Evolutionary conservation across 2,329 filamentous ascomycete genomes (phyloP).

Genomic region (Fusarium newnesense): DNA sequence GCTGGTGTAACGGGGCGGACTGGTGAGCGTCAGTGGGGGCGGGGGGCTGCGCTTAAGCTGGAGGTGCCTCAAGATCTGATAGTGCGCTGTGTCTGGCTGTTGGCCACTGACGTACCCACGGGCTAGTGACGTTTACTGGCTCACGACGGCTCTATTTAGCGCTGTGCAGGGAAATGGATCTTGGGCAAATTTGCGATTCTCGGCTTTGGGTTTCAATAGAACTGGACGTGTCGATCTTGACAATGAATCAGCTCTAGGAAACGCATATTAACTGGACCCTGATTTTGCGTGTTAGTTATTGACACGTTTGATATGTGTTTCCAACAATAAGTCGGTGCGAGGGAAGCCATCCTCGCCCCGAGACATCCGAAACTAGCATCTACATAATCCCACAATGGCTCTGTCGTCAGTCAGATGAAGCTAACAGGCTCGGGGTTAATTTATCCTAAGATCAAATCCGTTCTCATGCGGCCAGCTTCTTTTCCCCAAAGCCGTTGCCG

Average conservation of each 20-base stretch:
- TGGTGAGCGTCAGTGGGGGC: conserved; percentile 31
- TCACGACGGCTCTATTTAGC: conserved; percentile 21
- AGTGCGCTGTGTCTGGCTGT: conserved; percentile 10
- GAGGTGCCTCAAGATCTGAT: conserved; percentile 13
- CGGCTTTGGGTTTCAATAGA: conserved; percentile 3
- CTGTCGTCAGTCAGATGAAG: neutral
- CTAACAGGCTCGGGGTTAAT: conserved; percentile 1
- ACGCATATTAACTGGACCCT: neutral
- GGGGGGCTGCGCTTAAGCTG: conserved; percentile 31
- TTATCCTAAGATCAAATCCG: conserved; percentile 1
- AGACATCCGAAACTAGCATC: conserved; percentile 19
- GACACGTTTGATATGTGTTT: neutral
- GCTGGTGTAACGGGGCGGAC: conserved; percentile 9
- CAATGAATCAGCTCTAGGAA: conserved; percentile 1
- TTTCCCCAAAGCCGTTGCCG: neutral
- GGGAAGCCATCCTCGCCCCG: conserved; percentile 3
- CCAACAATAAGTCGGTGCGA: neutral
- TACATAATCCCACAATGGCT: neutral
- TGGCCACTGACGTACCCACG: conserved; percentile 35
- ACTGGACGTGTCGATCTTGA: conserved; percentile 5
- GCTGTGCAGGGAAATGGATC: conserved; percentile 20
- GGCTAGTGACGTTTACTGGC: conserved; percentile 32
- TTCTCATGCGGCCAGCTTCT: conserved; percentile 18
- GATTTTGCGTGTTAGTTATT: neutral
- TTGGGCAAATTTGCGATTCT: conserved; percentile 7